Evolutionary conservation across 2,329 filamentous ascomycete species (phyloP), one percentile per base, ranked within the genome.

Genomic region (Monilinia fructigena): DNA sequence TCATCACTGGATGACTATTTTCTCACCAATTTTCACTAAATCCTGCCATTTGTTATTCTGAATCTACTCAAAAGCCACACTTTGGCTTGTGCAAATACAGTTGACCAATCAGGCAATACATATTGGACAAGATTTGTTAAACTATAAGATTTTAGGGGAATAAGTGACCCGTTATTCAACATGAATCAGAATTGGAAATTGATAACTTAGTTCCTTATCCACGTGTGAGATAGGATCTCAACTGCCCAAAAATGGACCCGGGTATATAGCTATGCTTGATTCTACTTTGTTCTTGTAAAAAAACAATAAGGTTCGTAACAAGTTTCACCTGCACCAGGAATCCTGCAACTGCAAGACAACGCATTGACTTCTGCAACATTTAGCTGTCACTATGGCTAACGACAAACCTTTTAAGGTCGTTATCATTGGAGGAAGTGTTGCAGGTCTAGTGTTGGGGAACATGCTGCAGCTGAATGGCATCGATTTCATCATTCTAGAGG

Each of bases 401-500:
- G 42, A 63, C 7, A 45, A n/a, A 47, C 48, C 35, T 5, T 70
- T 71, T 47, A 68, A 65, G 45, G 77, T 83, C 31, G 73, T 84
- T 63, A 83, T 85, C 50, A 80, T 76, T 1, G 82, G 83, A 23
- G 83, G 81, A 8, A 78, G 80, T 55, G 74, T 85, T n/a, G 76
- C 79, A 2, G 83, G 83, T 8, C 72, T 84, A 0, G 76, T 79
- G 0, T 72, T 83, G 10, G 81, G 82, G 4, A 77, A 79, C 53
- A 78, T 79, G 68, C 78, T 86, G 3, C 78, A 84, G 63, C 72
- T 73, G 54, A 74, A 79, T 45, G 73, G 72, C 38, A 80, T 86
- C 65, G 79, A 84, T 68, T 85, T 80, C 70, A 67, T 83, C 2
- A 66, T 86, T 0, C 76, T 86, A 0, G 83, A 86, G 68, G 73